These are phyloP conservation scores for maize (Zea mays) DNA, from an alignment of 176 grass and related monocot species.

Conservation along the genomic window Zm-B73-REFERENCE-NAM-5.0 NC_050100.1:20053501-20054000, in stretches of 20 bases:
- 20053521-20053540: not conserved
- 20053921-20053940: too few relatives aligned
- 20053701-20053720: not conserved
- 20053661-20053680: conserved; percentile 1
- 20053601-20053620: conserved; percentile 38
- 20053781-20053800: not conserved
- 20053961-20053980: too few relatives aligned
- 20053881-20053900: too few relatives aligned
- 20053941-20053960: too few relatives aligned
- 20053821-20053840: not conserved
- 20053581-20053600: not conserved
- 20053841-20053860: not conserved
- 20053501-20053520: not conserved
- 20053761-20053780: not conserved
- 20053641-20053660: not conserved
- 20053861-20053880: not conserved
- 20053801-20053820: not conserved
- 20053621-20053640: not conserved
- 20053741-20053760: not conserved
- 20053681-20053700: not conserved
- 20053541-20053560: not conserved
- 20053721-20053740: not conserved
- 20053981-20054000: too few relatives aligned
- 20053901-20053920: too few relatives aligned
- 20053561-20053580: not conserved